Evolutionary conservation across 441 rosid species (phyloP).

Genomic region (Aquilaria agallochum): DNA sequence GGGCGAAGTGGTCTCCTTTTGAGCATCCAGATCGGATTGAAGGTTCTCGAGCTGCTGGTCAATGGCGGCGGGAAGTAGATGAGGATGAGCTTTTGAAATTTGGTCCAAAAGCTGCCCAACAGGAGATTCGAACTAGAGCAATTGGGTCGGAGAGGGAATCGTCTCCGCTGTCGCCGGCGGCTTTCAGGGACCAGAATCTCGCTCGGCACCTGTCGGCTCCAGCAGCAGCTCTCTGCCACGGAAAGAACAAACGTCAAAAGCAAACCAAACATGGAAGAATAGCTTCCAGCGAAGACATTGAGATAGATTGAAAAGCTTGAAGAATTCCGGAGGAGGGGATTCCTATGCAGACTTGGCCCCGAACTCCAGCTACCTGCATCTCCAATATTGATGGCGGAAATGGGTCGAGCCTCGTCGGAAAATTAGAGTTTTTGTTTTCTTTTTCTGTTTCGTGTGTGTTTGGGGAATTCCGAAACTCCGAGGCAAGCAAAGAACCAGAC

Average conservation of each 20-base stretch:
- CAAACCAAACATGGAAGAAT: conserved; percentile 3
- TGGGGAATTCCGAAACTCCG: no score
- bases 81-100: conserved; percentile 79
- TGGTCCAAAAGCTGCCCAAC: conserved; percentile 81
- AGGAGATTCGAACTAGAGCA: conserved; percentile 83
- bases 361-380: conserved; percentile 34
- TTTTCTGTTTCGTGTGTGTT: background rate
- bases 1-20: conserved; percentile 30
- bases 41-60: conserved; percentile 84
- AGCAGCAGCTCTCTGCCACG: conserved; percentile 48
- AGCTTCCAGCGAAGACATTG: background rate
- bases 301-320: conserved; percentile 28
- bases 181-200: conserved; percentile 51
- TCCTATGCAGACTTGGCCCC: conserved; percentile 28
- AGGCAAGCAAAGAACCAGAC: no score
- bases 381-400: background rate
- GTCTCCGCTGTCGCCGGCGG: conserved; percentile 41
- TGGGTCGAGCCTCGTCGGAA: background rate
- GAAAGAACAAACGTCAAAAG: conserved; percentile 7
- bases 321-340: conserved; percentile 30
- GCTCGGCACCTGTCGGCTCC: conserved; percentile 33
- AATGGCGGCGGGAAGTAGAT: conserved; percentile 57
- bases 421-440: no score
- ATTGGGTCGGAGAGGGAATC: conserved; percentile 38
- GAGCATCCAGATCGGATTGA: conserved; percentile 44